phyloP scores from a whole-genome alignment of 768 basidiomycete species.

The Asterophora lycoperdoides region DNA sequence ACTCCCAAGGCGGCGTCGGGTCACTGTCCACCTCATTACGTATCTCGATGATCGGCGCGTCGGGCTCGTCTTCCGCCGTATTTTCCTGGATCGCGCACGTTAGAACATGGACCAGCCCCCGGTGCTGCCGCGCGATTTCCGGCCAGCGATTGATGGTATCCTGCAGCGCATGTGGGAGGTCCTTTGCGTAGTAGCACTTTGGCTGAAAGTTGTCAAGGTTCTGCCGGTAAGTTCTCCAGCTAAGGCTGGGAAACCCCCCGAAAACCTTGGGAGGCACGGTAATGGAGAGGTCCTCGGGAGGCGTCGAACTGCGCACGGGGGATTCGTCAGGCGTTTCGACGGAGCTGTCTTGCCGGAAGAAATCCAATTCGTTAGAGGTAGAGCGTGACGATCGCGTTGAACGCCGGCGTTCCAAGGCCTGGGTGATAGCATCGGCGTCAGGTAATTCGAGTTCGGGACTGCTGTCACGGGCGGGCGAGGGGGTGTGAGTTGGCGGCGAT shows the following conservation, averaged over 20 bases:
- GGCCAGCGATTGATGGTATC: slow-evolving; percentile 60
- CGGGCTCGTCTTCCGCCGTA: slow-evolving; percentile 61
- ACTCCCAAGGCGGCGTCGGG: slow-evolving; percentile 78
- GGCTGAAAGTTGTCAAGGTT: slow-evolving; percentile 30
- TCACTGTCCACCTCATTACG: slow-evolving; percentile 66
- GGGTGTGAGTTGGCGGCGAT: not conserved
- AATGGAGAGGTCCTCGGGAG: slow-evolving; percentile 7
- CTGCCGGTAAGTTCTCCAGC: slow-evolving; percentile 34
- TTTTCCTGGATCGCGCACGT: slow-evolving; percentile 62
- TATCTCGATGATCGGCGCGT: slow-evolving; percentile 65
- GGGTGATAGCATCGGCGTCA: not conserved
- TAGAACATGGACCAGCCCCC: slow-evolving; percentile 50
- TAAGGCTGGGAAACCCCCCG: slow-evolving; percentile 34
- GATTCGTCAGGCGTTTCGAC: slow-evolving; percentile 7
- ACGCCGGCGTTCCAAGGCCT: not conserved
- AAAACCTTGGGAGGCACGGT: slow-evolving; percentile 8
- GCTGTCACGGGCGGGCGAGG: not conserved
- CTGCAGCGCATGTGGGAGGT: slow-evolving; percentile 61
- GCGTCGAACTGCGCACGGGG: slow-evolving; percentile 7
- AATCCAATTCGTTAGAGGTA: slow-evolving; percentile 10
- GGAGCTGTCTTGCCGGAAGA: slow-evolving; percentile 2
- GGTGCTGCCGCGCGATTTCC: slow-evolving; percentile 33
- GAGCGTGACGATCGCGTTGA: slow-evolving; percentile 15
- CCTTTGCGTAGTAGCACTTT: slow-evolving; percentile 34
- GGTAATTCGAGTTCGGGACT: slow-evolving; percentile 7